These are phyloP conservation scores for Hygrophorus russula DNA, from an alignment of 768 basidiomycete genomes.

Conservation along the genomic window DNA sequence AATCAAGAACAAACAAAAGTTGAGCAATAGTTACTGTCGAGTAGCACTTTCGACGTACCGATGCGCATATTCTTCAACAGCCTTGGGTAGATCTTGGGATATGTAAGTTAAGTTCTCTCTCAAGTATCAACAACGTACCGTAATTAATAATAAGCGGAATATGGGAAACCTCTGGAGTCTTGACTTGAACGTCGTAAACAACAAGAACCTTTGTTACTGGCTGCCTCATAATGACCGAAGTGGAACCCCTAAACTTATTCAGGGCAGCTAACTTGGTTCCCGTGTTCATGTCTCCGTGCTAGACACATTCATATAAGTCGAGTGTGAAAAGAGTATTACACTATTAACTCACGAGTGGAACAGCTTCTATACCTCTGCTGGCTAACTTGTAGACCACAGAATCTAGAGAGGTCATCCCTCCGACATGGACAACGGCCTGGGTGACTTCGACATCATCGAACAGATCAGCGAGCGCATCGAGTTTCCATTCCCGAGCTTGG, in stretches of 20 bases:
- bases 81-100: constrained; percentile 71
- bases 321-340: neutral
- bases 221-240: constrained; percentile 52
- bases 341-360: constrained; percentile 61
- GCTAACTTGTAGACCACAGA: constrained; percentile 85
- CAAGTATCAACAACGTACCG: constrained; percentile 30
- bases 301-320: constrained; percentile 9
- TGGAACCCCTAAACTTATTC: constrained; percentile 67
- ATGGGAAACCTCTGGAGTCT: constrained; percentile 80
- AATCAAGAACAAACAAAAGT: no score
- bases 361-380: constrained; percentile 74
- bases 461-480: constrained; percentile 83
- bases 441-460: constrained; percentile 77
- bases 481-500: constrained; percentile 88
- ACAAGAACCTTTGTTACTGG: constrained; percentile 68
- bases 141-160: constrained; percentile 94
- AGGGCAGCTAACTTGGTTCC: constrained; percentile 72
- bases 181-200: constrained; percentile 89
- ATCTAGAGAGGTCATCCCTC: constrained; percentile 79
- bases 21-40: constrained; percentile 3
- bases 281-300: constrained; percentile 93
- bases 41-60: constrained; percentile 37
- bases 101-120: neutral
- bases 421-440: constrained; percentile 82
- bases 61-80: constrained; percentile 95